These are phyloP conservation scores for Suillus subalutaceus DNA, from an alignment of 768 basidiomycete species.

Conservation along the genomic window DNA sequence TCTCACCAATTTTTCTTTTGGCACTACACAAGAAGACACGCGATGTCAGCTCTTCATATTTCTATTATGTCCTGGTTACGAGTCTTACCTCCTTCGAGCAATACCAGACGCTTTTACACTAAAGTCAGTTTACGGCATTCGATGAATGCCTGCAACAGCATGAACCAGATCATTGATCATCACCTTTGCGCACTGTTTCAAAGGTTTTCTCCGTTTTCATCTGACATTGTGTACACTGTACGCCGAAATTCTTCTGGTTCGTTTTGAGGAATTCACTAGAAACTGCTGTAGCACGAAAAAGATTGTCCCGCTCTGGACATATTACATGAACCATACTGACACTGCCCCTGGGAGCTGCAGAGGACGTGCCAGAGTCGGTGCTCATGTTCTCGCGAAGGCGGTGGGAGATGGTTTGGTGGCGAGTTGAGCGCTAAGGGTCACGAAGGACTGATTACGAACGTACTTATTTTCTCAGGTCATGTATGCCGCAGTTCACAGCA, in stretches of 20 bases:
- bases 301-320: not conserved
- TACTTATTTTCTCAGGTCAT: not conserved
- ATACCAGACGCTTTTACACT: conserved; percentile 26
- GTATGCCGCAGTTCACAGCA: not conserved
- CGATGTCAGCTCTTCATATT: not conserved
- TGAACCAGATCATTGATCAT: not conserved
- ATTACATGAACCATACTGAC: not conserved
- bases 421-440: not conserved
- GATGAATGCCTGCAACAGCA: not conserved
- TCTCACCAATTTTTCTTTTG: conserved; percentile 22
- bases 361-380: not conserved
- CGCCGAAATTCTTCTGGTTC: not conserved
- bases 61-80: too few relatives aligned
- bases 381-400: not conserved
- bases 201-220: conserved; percentile 9
- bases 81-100: conserved; percentile 18
- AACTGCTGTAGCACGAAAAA: not conserved
- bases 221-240: conserved; percentile 18
- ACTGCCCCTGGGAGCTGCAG: not conserved
- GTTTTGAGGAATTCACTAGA: not conserved
- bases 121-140: not conserved
- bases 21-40: conserved; percentile 4
- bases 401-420: not conserved
- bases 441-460: not conserved
- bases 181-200: conserved; percentile 18